Percentiles rank a stretch among this genome's conserved stretches.
These are phyloP conservation scores for Piper betle DNA, from an alignment of 164 flowering plant genomes.

Conservation along the genomic window DNA sequence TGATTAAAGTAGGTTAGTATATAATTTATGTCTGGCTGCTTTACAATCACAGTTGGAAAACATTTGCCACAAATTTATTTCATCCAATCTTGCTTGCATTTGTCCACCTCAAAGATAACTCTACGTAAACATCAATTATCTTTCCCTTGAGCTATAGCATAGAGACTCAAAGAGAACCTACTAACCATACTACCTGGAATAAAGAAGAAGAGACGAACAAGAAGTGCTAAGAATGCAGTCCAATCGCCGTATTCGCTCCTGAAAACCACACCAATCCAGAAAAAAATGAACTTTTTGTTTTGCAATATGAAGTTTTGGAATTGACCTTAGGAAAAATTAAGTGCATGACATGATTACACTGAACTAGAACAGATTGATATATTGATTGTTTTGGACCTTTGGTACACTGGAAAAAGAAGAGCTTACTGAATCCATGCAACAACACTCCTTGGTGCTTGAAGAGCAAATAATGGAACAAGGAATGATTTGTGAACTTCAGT, in stretches of 20 bases:
- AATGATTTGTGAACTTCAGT: conserved; percentile 60
- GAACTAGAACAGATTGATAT: background rate
- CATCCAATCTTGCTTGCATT: too few species aligned
- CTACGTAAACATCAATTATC: background rate
- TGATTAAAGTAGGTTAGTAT: too few species aligned
- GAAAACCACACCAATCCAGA: conserved; percentile 6
- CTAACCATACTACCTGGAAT: conserved; percentile 49
- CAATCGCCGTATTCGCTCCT: conserved; percentile 89
- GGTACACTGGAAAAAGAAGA: background rate
- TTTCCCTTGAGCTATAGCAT: background rate
- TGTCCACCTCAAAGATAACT: too few species aligned
- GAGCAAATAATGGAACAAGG: conserved; percentile 70
- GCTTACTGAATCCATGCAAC: conserved; percentile 76
- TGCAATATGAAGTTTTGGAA: background rate
- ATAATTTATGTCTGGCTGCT: too few species aligned
- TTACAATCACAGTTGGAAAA: too few species aligned
- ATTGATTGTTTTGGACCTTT: background rate
- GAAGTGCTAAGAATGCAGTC: conserved; percentile 75
- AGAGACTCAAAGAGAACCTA: background rate
- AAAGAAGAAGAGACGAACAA: conserved; percentile 70
- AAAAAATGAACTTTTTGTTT: background rate
- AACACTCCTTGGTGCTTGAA: conserved; percentile 66
- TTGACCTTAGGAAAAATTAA: background rate
- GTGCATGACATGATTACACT: background rate
- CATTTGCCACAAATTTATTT: too few species aligned